Base-by-base conservation (phyloP, 768 basidiomycete species). In the Tephrocybe sp. region DNA sequence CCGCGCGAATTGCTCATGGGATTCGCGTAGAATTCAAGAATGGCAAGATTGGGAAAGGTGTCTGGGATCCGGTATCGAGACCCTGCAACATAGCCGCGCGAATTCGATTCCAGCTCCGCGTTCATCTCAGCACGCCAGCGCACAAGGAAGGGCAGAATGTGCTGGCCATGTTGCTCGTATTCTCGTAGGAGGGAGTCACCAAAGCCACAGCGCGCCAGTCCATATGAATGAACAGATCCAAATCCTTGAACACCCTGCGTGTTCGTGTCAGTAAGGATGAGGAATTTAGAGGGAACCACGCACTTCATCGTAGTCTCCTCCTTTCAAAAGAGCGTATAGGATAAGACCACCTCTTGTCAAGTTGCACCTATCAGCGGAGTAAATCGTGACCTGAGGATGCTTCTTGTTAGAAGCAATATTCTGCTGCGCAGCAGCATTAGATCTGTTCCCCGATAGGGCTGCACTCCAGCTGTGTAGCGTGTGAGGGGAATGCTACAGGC, bases 281-380 rank as follows among this genome's bases (percentile, higher is more conserved):
- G 21, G 19, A 36, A 3, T 21, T 11, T 0, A 28, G 26, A 16
- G 6, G 16, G 41, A n/a, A 19, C 9, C 27, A 50, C 56, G 15
- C 21, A 61, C 59, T 34, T 58, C 57, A 42, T 82, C 74, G 53
- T 89, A 91, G 62, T 91, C 88, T 3, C 86, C 89, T 0, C 88
- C 88, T 9, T 77, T 73, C 16, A 89, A 69, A 4, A 89, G 72
- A 4, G 79, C 87, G 15, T 88, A 80, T 11, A 89, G 72, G 43
- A 87, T 76, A 48, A 85, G 71, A 4, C 82, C 85, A 22, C 76
- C 64, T 49, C 24, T 83, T 76, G 58, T 87, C 74, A 87, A 64
- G 7, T 85, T 74, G 1, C 48, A 57, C 13, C 27, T 44, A 21
- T 52, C 53, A 4, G 45, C 34, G 2, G 56, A 51, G 27, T 60